A percentile compares a stretch with the other conserved stretches of the same genome.
Evolutionary conservation across 768 basidiomycete genomes (phyloP).

Genomic region (Boletellus sp.): DNA sequence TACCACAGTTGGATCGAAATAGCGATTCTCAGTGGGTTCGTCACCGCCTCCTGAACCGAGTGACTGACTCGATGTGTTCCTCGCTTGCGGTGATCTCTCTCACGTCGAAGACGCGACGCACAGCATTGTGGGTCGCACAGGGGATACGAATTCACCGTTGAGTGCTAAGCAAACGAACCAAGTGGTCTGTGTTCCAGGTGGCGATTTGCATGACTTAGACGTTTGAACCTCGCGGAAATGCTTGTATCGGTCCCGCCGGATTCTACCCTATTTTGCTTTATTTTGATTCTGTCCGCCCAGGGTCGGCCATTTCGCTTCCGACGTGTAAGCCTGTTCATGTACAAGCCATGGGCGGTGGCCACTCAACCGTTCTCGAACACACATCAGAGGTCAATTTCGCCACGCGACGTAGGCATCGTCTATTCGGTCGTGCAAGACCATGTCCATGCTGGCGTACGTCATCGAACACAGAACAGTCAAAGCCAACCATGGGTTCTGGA

Average conservation of each 20-base stretch:
- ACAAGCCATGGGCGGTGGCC: too few relatives aligned
- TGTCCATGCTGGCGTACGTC: too few relatives aligned
- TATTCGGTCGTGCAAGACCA: too few relatives aligned
- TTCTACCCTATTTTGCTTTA: not conserved
- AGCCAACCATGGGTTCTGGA: too few relatives aligned
- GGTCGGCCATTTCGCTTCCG: slow-evolving; percentile 2
- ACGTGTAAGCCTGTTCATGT: not conserved
- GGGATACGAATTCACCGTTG: not conserved
- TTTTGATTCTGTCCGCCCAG: not conserved
- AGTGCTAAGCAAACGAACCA: not conserved
- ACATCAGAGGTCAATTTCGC: too few relatives aligned
- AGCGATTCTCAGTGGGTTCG: not conserved
- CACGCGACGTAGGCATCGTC: too few relatives aligned
- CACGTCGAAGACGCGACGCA: not conserved
- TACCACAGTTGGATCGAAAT: not conserved
- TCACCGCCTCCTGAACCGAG: not conserved
- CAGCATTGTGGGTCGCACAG: not conserved
- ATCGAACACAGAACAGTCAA: too few relatives aligned
- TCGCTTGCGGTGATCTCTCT: not conserved
- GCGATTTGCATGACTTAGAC: not conserved
- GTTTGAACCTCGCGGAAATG: not conserved
- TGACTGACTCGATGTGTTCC: not conserved
- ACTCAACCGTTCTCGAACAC: too few relatives aligned
- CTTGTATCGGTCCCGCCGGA: not conserved
- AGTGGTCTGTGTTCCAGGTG: not conserved